phyloP scores from a whole-genome alignment of 768 basidiomycete genomes.

The Lentinula boryana region DNA sequence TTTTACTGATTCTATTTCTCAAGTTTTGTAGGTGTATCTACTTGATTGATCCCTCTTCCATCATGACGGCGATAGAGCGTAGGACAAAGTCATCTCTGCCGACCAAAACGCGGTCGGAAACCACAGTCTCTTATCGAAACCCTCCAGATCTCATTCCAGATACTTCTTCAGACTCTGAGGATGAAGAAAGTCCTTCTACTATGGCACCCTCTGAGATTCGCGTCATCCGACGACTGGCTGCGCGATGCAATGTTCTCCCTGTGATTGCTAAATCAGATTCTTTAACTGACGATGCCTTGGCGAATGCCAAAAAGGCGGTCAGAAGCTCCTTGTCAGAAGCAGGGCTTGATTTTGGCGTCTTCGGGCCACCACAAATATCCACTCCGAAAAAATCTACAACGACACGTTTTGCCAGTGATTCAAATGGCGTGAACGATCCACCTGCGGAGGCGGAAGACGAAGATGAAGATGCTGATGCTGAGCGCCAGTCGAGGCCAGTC shows the following conservation, averaged over 20 bases:
- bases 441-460: conserved; percentile 32
- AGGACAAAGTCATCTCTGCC: conserved; percentile 44
- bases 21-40: conserved; percentile 62
- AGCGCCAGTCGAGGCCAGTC: conserved; percentile 62
- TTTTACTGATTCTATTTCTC: conserved; percentile 7
- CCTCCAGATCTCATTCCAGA: conserved; percentile 53
- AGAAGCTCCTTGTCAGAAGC: conserved; percentile 59
- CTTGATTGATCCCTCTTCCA: conserved; percentile 73
- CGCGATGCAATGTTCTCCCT: conserved; percentile 75
- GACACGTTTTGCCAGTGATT: conserved; percentile 23
- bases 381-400: conserved; percentile 20
- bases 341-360: conserved; percentile 73
- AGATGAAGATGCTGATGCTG: conserved; percentile 40
- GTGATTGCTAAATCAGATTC: conserved; percentile 79
- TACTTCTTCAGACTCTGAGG: conserved; percentile 45
- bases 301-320: conserved; percentile 67
- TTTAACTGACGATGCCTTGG: conserved; percentile 72
- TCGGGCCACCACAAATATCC: conserved; percentile 35
- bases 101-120: conserved; percentile 57
- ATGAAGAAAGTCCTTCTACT: conserved; percentile 43
- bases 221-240: conserved; percentile 70
- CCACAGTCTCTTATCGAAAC: conserved; percentile 49
- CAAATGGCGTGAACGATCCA: conserved; percentile 13
- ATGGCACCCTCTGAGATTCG: conserved; percentile 78
- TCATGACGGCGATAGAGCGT: conserved; percentile 50